Percentiles rank a stretch among this genome's conserved stretches.
These are phyloP conservation scores for Aegilops speltoides DNA, from an alignment of 176 grass and related monocot genomes.

Conservation along the genomic window DNA sequence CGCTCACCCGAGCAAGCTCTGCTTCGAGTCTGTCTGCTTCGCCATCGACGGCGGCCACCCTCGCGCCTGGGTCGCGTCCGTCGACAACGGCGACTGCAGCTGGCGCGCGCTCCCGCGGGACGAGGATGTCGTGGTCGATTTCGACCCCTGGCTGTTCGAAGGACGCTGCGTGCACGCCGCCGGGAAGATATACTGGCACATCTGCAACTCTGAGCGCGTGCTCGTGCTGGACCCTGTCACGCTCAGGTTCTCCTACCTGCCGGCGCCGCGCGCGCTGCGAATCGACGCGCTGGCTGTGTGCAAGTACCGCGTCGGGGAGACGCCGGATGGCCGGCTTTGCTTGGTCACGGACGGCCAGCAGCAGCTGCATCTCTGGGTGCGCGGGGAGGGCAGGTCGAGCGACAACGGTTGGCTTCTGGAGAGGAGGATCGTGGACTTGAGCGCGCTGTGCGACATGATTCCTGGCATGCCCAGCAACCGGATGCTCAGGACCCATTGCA, in stretches of 20 bases:
- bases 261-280: background rate
- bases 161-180: background rate
- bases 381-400: background rate
- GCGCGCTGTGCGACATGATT: background rate
- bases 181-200: slow-evolving; percentile 15
- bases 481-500: background rate
- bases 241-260: slow-evolving; percentile 1
- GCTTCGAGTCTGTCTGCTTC: slow-evolving; percentile 12
- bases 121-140: background rate
- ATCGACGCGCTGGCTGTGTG: background rate
- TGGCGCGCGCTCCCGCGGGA: slow-evolving; percentile 10
- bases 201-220: background rate
- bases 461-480: background rate
- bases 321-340: background rate
- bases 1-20: background rate
- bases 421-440: background rate
- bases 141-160: slow-evolving; percentile 13
- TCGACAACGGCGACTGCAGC: background rate
- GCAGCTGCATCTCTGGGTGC: background rate
- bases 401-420: slow-evolving; percentile 24
- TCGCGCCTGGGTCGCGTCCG: slow-evolving; percentile 15
- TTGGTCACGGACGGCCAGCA: background rate
- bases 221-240: background rate
- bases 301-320: background rate
- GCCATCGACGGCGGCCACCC: background rate